Evolutionary conservation across 176 grass and related monocot genomes (phyloP), one percentile per base, ranked within the genome.

Genomic region (Oryza officinalis): DNA sequence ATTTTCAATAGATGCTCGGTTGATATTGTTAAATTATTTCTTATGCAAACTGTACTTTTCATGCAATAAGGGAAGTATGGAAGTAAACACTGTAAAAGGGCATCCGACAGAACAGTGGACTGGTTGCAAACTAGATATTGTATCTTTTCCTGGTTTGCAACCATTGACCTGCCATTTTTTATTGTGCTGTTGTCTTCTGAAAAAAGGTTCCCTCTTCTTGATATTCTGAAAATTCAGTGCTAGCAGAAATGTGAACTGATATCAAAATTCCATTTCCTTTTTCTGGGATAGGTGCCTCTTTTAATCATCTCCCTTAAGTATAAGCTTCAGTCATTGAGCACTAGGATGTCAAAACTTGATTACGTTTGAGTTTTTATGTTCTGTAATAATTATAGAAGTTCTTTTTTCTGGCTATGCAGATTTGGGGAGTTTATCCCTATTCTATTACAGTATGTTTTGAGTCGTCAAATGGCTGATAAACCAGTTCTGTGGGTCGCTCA

Each of bases 401-500:
- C 47, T 86, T 70, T 32, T 83, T 37, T 92, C 69, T 67, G 78
- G 40, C 59, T 76, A 71, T 72, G 72, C 88, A 98, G 95, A 90
- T 91, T 93, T 76, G 77, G 81, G 68, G 84, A 94, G 31, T 61
- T 90, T 71, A 75, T 94, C 69, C 89, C 87, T 28, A 74, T 86
- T 59, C 80, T 98, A 78, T 44, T 94, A 47, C 69, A 92, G 81
- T 96, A 86, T 79, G 93, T 98, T 69, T 65, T 44, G 43, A 98
- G 91, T 77, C 93, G 93, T 72, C 91, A 90, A 80, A 88, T 76
- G 79, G 65, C 31, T 14, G 87, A 87, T 59, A 96, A 90, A 86
- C 96, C 89, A 50, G 81, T 98, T 79, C 6, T 98, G 13, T 91
- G 89, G 93, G 83, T 98, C 70, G 91, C 91, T 70, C 96, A 98